phyloP scores from a whole-genome alignment of 1,284 basidiomycete genomes.

The Singerocomus rubriflavus region DNA sequence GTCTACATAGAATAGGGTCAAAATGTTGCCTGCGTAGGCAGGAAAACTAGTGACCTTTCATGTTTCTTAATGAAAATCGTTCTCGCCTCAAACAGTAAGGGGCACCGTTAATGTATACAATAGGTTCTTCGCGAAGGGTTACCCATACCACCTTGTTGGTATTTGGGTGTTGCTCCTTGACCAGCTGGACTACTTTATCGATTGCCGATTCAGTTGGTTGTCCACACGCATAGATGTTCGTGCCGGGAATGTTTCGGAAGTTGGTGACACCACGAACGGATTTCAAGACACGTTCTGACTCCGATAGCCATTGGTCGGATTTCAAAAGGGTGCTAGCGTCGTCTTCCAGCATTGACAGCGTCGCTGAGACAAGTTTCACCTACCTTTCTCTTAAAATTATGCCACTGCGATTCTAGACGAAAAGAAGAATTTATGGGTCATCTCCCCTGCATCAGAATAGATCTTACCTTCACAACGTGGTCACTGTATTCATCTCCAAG shows the following conservation, averaged over 20 bases:
- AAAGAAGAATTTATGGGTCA: background rate
- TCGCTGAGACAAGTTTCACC: constrained; percentile 22
- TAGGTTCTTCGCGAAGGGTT: constrained; percentile 89
- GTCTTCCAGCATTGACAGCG: constrained; percentile 1
- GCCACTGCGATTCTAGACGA: constrained; percentile 76
- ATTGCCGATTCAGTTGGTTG: constrained; percentile 94
- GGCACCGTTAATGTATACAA: constrained; percentile 91
- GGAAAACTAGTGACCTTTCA: constrained; percentile 59
- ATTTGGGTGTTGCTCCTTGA: constrained; percentile 60
- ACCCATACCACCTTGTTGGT: constrained; percentile 83
- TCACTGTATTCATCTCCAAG: constrained; percentile 93
- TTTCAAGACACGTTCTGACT: constrained; percentile 61
- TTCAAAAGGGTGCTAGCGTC: constrained; percentile 76
- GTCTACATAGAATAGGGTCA: constrained; percentile 45
- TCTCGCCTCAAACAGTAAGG: constrained; percentile 80
- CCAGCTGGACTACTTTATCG: constrained; percentile 73
- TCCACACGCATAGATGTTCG: constrained; percentile 88
- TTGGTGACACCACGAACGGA: constrained; percentile 91
- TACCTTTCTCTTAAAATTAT: constrained; percentile 89
- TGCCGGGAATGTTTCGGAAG: constrained; percentile 83
- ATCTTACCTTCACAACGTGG: constrained; percentile 79
- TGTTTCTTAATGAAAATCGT: constrained; percentile 78
- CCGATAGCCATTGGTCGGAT: constrained; percentile 85
- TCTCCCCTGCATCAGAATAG: background rate
- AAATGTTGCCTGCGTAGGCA: background rate